A percentile compares a stretch with the other conserved stretches of the same genome.
These are phyloP conservation scores for Jaapia argillacea DNA, from an alignment of 768 basidiomycete species.

Conservation along the genomic window DNA sequence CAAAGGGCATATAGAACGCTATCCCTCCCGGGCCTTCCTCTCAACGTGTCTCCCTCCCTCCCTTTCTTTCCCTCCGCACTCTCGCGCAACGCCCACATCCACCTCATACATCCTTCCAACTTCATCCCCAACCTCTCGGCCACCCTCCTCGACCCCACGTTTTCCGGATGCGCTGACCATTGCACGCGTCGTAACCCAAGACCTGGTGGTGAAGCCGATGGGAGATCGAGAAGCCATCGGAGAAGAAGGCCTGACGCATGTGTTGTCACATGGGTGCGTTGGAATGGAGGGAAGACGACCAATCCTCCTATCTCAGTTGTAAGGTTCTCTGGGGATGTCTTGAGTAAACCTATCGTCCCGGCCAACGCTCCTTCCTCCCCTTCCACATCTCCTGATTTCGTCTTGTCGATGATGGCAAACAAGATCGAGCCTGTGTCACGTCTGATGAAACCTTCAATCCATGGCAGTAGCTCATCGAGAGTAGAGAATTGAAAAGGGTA, in stretches of 20 bases:
- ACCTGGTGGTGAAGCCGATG: conserved; percentile 5
- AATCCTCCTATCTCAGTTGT: conserved; percentile 45
- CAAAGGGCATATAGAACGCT: neutral
- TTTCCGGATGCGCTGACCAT: conserved; percentile 22
- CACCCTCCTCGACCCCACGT: conserved; percentile 16
- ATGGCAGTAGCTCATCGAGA: neutral
- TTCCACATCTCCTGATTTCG: conserved; percentile 6
- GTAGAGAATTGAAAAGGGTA: neutral
- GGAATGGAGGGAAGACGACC: conserved; percentile 45
- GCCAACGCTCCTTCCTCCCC: conserved; percentile 24
- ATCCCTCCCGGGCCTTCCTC: neutral
- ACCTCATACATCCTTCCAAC: conserved; percentile 17
- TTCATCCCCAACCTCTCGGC: conserved; percentile 23
- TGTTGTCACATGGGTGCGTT: conserved; percentile 53
- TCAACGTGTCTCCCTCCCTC: neutral
- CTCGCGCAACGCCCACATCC: conserved; percentile 8
- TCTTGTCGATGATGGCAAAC: conserved; percentile 25
- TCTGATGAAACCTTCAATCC: neutral
- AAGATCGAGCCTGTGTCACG: conserved; percentile 13
- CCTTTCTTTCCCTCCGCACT: conserved; percentile 1
- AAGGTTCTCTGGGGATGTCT: conserved; percentile 30
- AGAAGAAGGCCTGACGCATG: conserved; percentile 39
- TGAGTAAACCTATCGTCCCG: conserved; percentile 41
- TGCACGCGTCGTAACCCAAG: conserved; percentile 22
- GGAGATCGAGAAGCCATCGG: conserved; percentile 29